Conservation (phyloP, 768 basidiomycete genomes). For the Macrolepiota dolichaula region DNA sequence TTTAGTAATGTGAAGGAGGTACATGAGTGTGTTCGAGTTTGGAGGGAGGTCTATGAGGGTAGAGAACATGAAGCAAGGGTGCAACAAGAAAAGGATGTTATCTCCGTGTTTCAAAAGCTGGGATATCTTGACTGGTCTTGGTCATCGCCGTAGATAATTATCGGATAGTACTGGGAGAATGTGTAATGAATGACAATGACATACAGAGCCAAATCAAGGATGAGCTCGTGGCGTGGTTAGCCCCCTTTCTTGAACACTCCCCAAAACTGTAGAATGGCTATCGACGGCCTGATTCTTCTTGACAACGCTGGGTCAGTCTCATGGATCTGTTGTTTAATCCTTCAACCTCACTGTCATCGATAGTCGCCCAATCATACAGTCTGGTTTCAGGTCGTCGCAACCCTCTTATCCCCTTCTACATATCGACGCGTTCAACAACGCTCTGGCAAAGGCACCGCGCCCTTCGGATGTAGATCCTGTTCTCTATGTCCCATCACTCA, state of each 20-base stretch:
- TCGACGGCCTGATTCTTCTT: conserved; percentile 80
- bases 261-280: conserved; percentile 47
- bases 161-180: neutral
- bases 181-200: neutral
- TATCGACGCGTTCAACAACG: conserved; percentile 80
- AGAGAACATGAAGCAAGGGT: conserved; percentile 28
- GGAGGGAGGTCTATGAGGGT: conserved; percentile 53
- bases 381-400: conserved; percentile 78
- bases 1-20: conserved; percentile 71
- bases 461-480: conserved; percentile 69
- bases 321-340: conserved; percentile 9
- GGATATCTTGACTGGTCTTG: conserved; percentile 70
- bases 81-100: conserved; percentile 42
- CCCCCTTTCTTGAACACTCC: neutral
- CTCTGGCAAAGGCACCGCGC: conserved; percentile 53
- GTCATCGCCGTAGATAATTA: conserved; percentile 46
- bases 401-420: conserved; percentile 80
- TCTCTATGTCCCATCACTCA: conserved; percentile 56
- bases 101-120: conserved; percentile 41
- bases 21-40: conserved; percentile 66
- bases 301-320: conserved; percentile 66
- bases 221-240: neutral
- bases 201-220: neutral
- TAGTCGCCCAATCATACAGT: conserved; percentile 82
- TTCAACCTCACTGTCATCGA: conserved; percentile 18